Evolutionary conservation across 106 monocot species (phyloP).

Genomic region (Dendrobium catenatum): DNA sequence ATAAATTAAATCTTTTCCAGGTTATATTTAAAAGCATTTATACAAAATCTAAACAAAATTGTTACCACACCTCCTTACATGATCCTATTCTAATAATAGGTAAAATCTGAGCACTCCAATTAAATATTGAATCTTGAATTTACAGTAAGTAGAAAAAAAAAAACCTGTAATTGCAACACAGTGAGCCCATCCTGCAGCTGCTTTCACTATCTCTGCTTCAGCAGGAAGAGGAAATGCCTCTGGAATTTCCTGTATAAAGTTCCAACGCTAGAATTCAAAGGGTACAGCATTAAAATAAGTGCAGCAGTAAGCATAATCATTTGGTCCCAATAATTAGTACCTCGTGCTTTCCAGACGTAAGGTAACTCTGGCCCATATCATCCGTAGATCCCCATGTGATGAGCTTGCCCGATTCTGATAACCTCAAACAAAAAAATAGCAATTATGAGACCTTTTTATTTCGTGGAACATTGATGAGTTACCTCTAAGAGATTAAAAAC

Average conservation of each 20-base stretch:
- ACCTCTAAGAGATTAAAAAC: too few species aligned
- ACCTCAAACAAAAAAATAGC: background rate
- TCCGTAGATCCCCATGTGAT: slow-evolving; percentile 98
- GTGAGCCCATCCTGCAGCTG: slow-evolving; percentile 97
- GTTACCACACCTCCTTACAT: background rate
- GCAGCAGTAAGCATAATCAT: background rate
- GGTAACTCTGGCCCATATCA: slow-evolving; percentile 89
- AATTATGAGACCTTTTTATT: background rate
- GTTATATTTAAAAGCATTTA: background rate
- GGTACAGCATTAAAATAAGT: background rate
- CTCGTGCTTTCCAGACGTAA: slow-evolving; percentile 91
- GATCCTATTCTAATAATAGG: background rate
- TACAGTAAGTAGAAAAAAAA: background rate
- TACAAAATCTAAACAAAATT: background rate
- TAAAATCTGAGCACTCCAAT: background rate
- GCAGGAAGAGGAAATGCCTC: slow-evolving; percentile 78
- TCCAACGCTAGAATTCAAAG: background rate
- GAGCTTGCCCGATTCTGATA: slow-evolving; percentile 79
- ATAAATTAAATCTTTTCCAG: slow-evolving; percentile 1
- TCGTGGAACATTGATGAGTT: background rate
- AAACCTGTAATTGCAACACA: slow-evolving; percentile 83
- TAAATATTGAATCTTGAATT: background rate
- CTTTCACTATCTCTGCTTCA: slow-evolving; percentile 52
- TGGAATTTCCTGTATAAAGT: slow-evolving; percentile 59
- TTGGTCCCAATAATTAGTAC: slow-evolving; percentile 27